phyloP scores from a whole-genome alignment of 2,329 filamentous ascomycete species.

The Paracorniculantispora psalliotae region DNA sequence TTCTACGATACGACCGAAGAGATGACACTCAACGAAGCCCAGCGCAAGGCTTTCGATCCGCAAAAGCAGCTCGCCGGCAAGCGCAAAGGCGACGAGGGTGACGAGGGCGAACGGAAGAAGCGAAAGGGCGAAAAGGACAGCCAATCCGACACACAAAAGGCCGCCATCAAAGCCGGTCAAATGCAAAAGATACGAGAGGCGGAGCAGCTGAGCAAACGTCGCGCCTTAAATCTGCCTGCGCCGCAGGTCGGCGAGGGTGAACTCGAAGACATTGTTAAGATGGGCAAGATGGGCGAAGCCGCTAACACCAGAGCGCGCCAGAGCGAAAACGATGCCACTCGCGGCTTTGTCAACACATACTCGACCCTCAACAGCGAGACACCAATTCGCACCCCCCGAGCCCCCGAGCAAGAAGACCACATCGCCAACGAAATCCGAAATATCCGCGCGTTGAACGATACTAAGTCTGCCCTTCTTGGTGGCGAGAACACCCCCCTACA shows the following conservation, averaged over 20 bases:
- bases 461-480: slow-evolving; percentile 86
- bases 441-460: slow-evolving; percentile 85
- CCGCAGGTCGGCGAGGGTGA: slow-evolving; percentile 92
- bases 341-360: slow-evolving; percentile 84
- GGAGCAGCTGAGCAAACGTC: slow-evolving; percentile 91
- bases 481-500: slow-evolving; percentile 89
- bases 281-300: slow-evolving; percentile 89
- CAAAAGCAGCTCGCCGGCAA: slow-evolving; percentile 86
- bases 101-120: slow-evolving; percentile 74
- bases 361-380: slow-evolving; percentile 72
- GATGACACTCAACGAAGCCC: slow-evolving; percentile 70
- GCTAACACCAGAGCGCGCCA: slow-evolving; percentile 70
- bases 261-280: slow-evolving; percentile 96
- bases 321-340: slow-evolving; percentile 79
- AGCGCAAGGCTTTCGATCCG: slow-evolving; percentile 83
- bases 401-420: slow-evolving; percentile 86
- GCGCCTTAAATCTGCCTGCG: slow-evolving; percentile 73
- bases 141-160: slow-evolving; percentile 73
- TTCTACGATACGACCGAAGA: slow-evolving; percentile 95
- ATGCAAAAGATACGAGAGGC: slow-evolving; percentile 93
- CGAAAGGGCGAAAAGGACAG: slow-evolving; percentile 83
- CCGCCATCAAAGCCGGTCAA: slow-evolving; percentile 87
- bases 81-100: slow-evolving; percentile 89
- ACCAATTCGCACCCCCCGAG: slow-evolving; percentile 87
- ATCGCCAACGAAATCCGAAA: slow-evolving; percentile 97